These are phyloP conservation scores for Limnomonas spitsbergensis DNA, from an alignment of 139 green algal genomes.

Conservation along the genomic window DNA sequence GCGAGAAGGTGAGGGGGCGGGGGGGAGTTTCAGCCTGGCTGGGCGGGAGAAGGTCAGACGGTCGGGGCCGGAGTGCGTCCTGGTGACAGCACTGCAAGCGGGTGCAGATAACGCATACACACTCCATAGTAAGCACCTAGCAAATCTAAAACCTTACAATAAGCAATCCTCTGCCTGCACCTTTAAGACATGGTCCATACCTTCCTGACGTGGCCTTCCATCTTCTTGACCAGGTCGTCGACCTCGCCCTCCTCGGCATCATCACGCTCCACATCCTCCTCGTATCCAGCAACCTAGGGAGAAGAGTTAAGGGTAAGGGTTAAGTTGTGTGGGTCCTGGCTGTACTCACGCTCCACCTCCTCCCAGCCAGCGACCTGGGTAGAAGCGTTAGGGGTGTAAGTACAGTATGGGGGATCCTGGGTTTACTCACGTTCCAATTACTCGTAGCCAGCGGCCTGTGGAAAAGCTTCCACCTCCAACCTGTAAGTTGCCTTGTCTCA, in stretches of 20 bases:
- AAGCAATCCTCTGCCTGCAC: too few species aligned
- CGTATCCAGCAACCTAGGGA: slow-evolving; percentile 2
- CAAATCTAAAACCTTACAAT: too few species aligned
- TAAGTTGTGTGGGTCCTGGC: too few species aligned
- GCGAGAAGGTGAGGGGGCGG: neutral
- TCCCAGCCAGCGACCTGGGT: neutral
- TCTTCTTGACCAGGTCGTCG: slow-evolving; percentile 13
- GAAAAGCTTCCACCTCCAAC: too few species aligned
- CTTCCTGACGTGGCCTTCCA: slow-evolving; percentile 4
- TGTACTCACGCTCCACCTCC: too few species aligned
- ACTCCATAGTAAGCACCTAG: too few species aligned
- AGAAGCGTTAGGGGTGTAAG: neutral
- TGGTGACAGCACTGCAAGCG: neutral
- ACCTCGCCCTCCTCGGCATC: slow-evolving; percentile 25
- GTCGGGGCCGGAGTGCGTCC: neutral
- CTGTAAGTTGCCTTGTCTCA: too few species aligned
- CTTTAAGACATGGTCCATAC: neutral
- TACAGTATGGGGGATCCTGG: too few species aligned
- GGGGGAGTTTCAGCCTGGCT: neutral
- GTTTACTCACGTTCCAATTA: too few species aligned
- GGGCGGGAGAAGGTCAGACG: neutral
- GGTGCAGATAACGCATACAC: too few species aligned
- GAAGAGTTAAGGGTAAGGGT: neutral
- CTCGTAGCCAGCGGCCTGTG: too few species aligned
- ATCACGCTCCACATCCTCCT: slow-evolving; percentile 16